Conservation (phyloP, 495 filamentous ascomycete genomes). For the Elasticomyces elasticus region DNA sequence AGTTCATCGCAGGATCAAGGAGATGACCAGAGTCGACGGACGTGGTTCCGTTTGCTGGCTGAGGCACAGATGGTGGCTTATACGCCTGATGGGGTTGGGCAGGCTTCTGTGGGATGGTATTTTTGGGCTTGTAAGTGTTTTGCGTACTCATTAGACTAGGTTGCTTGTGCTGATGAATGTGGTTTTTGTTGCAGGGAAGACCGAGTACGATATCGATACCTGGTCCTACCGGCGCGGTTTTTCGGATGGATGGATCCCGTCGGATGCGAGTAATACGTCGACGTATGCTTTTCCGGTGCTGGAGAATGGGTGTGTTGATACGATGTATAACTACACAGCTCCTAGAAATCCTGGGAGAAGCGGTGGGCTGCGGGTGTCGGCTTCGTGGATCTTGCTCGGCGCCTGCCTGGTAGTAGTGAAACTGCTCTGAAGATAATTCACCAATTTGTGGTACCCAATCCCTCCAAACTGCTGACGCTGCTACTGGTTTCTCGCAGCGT, state of each 20-base stretch:
- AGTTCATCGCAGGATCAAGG: background rate
- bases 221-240: conserved; percentile 5
- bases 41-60: conserved; percentile 4
- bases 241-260: conserved; percentile 1
- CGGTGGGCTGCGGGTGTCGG: background rate
- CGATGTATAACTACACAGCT: conserved; percentile 6
- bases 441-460: too few relatives aligned
- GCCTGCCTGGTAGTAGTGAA: background rate
- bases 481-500: too few relatives aligned
- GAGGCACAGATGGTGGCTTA: conserved; percentile 9
- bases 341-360: background rate
- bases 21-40: conserved; percentile 5
- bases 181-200: conserved; percentile 3
- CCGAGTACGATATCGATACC: conserved; percentile 10
- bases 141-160: background rate
- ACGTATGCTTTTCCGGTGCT: conserved; percentile 2
- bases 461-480: too few relatives aligned
- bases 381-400: background rate
- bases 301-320: conserved; percentile 4
- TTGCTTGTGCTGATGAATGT: background rate
- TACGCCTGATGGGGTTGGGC: background rate
- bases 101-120: conserved; percentile 5
- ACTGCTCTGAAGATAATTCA: too few relatives aligned
- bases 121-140: conserved; percentile 5
- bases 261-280: background rate